Percentiles rank a stretch among this genome's conserved stretches.
Evolutionary conservation across 176 grass and related monocot species (phyloP).

Genomic region (Chloris gayana): DNA sequence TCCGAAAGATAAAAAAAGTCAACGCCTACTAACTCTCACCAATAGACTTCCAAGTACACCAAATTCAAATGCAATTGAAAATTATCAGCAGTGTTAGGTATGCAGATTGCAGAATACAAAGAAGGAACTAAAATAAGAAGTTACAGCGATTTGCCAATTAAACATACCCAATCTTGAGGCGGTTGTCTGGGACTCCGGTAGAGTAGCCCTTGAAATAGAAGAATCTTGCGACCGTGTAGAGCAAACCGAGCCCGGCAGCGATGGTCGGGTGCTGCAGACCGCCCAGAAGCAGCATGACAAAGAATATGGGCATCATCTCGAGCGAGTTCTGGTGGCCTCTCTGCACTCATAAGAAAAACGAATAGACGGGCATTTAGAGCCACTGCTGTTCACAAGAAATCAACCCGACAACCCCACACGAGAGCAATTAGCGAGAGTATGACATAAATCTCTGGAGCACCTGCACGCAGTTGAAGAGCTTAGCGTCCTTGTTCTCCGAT

Average conservation of each 20-base stretch:
- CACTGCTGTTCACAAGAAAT: background rate
- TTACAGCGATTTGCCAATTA: background rate
- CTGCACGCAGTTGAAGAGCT: constrained; percentile 98
- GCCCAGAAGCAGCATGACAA: constrained; percentile 74
- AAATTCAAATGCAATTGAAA: background rate
- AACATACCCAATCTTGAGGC: constrained; percentile 85
- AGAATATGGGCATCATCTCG: constrained; percentile 94
- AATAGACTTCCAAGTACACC: background rate
- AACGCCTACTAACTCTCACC: background rate
- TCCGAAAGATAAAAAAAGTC: background rate
- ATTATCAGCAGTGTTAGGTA: background rate
- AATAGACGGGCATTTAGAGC: background rate
- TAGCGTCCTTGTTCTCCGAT: constrained; percentile 93
- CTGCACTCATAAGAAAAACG: constrained; percentile 33
- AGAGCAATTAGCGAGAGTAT: background rate
- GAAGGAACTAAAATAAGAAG: background rate
- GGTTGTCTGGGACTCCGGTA: constrained; percentile 80
- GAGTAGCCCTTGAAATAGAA: constrained; percentile 99
- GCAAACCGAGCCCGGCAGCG: constrained; percentile 58
- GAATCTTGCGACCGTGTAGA: constrained; percentile 80
- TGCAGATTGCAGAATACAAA: constrained; percentile 11
- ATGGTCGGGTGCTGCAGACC: constrained; percentile 75
- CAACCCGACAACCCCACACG: background rate
- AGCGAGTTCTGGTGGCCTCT: constrained; percentile 99
- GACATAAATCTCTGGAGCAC: constrained; percentile 40